These are phyloP conservation scores for Salix purpurea DNA, from an alignment of 345 rosid genomes.

Conservation along the genomic window DNA sequence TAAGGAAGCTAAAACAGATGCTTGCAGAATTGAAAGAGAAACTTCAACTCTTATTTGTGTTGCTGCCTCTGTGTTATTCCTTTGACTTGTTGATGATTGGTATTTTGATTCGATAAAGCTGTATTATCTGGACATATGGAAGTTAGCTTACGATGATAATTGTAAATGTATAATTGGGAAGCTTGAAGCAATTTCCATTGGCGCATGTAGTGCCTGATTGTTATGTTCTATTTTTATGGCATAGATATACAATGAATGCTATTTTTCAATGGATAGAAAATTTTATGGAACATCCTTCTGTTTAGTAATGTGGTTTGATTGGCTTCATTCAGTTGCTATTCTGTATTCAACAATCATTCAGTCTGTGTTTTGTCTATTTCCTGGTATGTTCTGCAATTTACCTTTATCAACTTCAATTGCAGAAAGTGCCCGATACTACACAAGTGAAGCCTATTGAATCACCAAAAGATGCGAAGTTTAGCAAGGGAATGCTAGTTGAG, in stretches of 20 bases:
- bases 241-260: neutral
- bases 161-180: neutral
- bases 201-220: neutral
- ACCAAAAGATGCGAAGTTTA: neutral
- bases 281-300: neutral
- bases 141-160: neutral
- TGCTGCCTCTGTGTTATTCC: neutral
- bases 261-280: neutral
- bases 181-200: neutral
- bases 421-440: slow-evolving; percentile 21
- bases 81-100: neutral
- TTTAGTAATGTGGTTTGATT: too few relatives aligned
- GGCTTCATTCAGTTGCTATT: neutral
- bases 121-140: neutral
- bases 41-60: too few relatives aligned
- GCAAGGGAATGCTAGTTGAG: slow-evolving; percentile 42
- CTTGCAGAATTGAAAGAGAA: too few relatives aligned
- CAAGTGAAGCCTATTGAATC: slow-evolving; percentile 5
- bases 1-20: too few relatives aligned
- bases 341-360: neutral
- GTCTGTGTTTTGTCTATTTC: neutral
- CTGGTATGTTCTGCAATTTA: neutral
- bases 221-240: neutral
- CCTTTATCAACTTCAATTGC: slow-evolving; percentile 14
- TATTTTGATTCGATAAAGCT: neutral